Evolutionary conservation across 2,329 filamentous ascomycete species (phyloP).

Genomic region (Triangularia verruculosa): DNA sequence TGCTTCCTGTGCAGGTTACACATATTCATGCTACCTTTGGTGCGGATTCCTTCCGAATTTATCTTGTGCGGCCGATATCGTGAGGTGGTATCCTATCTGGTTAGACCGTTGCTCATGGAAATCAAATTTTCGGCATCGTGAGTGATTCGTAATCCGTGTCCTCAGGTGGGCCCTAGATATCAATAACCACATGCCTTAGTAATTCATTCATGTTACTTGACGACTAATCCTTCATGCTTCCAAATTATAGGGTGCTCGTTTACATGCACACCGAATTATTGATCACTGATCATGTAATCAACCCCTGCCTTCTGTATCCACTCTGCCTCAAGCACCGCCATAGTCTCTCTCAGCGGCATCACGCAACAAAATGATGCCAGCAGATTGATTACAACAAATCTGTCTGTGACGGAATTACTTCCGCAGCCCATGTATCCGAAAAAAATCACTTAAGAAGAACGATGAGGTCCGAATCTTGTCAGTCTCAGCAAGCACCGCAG

Average conservation of each 20-base stretch:
- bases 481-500: not conserved
- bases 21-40: not conserved
- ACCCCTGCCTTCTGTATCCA: not conserved
- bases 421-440: not conserved
- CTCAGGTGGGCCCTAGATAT: not conserved
- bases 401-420: not conserved
- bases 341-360: not conserved
- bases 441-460: not conserved
- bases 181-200: not conserved
- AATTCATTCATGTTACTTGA: not conserved
- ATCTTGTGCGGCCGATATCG: not conserved
- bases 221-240: not conserved
- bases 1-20: too few relatives aligned
- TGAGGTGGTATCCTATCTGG: not conserved
- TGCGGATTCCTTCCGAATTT: not conserved
- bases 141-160: not conserved
- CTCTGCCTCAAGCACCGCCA: not conserved
- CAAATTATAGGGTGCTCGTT: not conserved
- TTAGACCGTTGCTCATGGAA: not conserved
- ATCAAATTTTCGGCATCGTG: not conserved
- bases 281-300: constrained; percentile 4
- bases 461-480: not conserved
- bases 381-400: too few relatives aligned
- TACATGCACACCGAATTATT: not conserved
- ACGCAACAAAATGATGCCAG: not conserved